phyloP scores from a whole-genome alignment of 2,329 filamentous ascomycete genomes.

The Fusarium algeriense region DNA sequence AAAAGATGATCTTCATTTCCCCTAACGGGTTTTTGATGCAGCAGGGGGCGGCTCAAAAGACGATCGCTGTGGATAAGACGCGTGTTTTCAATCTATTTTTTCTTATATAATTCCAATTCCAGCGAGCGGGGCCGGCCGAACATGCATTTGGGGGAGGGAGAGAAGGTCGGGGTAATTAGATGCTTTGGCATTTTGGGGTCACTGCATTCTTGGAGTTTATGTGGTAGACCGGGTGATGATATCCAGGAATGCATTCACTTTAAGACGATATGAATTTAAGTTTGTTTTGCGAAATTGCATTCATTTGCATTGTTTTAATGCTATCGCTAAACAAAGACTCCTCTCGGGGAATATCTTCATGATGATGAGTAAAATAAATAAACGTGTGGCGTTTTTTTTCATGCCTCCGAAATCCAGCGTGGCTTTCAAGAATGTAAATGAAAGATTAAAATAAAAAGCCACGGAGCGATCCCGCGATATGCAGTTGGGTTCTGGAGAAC shows the following conservation, averaged over 20 bases:
- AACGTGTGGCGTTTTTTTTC: conserved; percentile 19
- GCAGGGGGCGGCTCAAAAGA: conserved; percentile 2
- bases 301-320: conserved; percentile 28
- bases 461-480: conserved; percentile 21
- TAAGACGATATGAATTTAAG: not conserved
- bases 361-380: conserved; percentile 10
- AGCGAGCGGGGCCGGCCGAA: conserved; percentile 24
- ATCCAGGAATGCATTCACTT: conserved; percentile 11
- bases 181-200: conserved; percentile 28
- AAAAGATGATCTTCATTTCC: conserved; percentile 47
- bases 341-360: conserved; percentile 31
- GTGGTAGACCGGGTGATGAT: conserved; percentile 20
- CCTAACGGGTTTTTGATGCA: conserved; percentile 34
- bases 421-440: conserved; percentile 38
- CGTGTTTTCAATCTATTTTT: conserved; percentile 36
- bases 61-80: conserved; percentile 39
- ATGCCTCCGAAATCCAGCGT: conserved; percentile 23
- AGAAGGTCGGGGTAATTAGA: conserved; percentile 7
- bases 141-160: conserved; percentile 6
- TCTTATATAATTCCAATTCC: not conserved
- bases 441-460: conserved; percentile 31
- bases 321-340: conserved; percentile 25
- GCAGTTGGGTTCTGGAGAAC: conserved; percentile 15
- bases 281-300: conserved; percentile 23
- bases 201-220: conserved; percentile 12